Evolutionary conservation across 2,329 filamentous ascomycete genomes (phyloP).

Genomic region (Ciborinia camelliae): DNA sequence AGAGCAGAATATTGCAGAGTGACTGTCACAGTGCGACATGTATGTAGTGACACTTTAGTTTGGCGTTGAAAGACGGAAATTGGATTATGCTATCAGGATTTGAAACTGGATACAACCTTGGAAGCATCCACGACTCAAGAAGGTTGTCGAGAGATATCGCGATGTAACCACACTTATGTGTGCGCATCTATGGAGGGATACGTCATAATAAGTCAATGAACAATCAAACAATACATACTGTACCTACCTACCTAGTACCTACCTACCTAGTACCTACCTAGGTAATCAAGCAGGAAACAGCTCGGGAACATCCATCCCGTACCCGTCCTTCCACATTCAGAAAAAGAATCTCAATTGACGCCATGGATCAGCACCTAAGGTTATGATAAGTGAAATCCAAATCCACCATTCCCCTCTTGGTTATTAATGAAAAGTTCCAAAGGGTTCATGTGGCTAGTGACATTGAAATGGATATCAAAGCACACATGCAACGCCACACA

Average conservation of each 20-base stretch:
- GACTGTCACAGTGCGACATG: neutral
- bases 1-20: neutral
- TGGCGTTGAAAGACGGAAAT: neutral
- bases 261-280: too few species aligned
- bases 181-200: neutral
- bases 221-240: neutral
- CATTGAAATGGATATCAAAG: neutral
- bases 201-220: slow-evolving; percentile 1
- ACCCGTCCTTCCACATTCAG: neutral
- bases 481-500: too few species aligned
- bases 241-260: too few species aligned
- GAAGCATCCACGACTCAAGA: neutral
- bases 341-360: too few species aligned
- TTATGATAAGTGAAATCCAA: neutral
- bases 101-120: neutral
- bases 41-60: slow-evolving; percentile 2
- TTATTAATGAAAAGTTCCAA: neutral
- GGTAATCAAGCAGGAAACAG: neutral
- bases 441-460: slow-evolving; percentile 7
- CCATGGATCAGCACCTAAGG: too few species aligned
- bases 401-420: neutral
- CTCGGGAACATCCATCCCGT: neutral
- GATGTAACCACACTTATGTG: neutral
- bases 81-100: neutral
- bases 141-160: too few species aligned